Evolutionary conservation across 2,329 filamentous ascomycete species (phyloP).

Genomic region (Fusarium poae): DNA sequence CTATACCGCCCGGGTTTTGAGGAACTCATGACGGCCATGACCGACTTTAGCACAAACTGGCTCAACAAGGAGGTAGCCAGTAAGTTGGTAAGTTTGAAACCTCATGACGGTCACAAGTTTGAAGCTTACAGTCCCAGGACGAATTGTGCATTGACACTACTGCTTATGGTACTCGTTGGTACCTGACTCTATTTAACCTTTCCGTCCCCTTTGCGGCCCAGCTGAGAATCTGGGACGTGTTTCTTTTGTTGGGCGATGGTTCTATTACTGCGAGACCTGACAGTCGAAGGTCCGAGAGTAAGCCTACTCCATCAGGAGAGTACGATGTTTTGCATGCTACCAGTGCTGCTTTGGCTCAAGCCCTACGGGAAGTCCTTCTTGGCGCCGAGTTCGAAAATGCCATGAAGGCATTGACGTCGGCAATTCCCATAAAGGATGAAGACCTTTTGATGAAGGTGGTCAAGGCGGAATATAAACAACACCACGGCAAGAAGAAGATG

Average conservation of each 20-base stretch:
- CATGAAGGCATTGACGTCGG: slow-evolving; percentile 96
- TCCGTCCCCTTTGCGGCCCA: slow-evolving; percentile 95
- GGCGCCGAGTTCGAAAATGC: slow-evolving; percentile 97
- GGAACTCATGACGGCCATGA: slow-evolving; percentile 86
- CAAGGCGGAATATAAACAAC: slow-evolving; percentile 84
- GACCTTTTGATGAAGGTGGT: slow-evolving; percentile 93
- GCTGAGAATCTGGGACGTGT: slow-evolving; percentile 96
- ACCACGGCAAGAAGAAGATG: slow-evolving; percentile 62
- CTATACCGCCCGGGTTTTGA: slow-evolving; percentile 88
- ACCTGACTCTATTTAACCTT: slow-evolving; percentile 96
- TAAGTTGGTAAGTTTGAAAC: slow-evolving; percentile 75
- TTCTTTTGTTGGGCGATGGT: slow-evolving; percentile 82
- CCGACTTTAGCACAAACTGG: slow-evolving; percentile 89
- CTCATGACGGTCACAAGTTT: background rate
- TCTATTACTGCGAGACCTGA: slow-evolving; percentile 20
- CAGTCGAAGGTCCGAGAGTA: slow-evolving; percentile 33
- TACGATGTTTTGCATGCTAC: slow-evolving; percentile 92
- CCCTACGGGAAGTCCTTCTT: slow-evolving; percentile 86
- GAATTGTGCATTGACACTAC: slow-evolving; percentile 86
- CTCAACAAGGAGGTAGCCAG: slow-evolving; percentile 82
- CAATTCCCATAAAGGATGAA: slow-evolving; percentile 93
- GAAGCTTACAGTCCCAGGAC: slow-evolving; percentile 60
- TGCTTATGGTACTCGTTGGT: slow-evolving; percentile 97
- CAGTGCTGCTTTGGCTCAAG: slow-evolving; percentile 89
- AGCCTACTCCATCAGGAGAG: slow-evolving; percentile 58